phyloP scores from a whole-genome alignment of 306 rosid species.

The Sphenostylis stenocarpa region DNA sequence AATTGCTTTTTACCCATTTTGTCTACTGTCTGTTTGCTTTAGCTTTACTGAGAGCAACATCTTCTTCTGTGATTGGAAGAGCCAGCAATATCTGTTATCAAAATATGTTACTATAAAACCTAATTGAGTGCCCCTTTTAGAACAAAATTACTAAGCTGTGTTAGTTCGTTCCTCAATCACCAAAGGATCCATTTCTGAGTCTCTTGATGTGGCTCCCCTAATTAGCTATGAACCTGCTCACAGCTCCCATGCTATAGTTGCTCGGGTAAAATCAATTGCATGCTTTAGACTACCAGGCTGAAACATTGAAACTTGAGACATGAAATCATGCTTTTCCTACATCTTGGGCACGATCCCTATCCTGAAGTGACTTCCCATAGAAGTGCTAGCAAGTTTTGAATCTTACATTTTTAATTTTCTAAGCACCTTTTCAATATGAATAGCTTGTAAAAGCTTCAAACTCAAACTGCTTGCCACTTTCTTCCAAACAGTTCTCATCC shows the following conservation, averaged over 20 bases:
- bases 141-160: background rate
- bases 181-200: constrained; percentile 6
- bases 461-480: background rate
- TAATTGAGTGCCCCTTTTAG: background rate
- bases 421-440: background rate
- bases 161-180: background rate
- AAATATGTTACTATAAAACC: background rate
- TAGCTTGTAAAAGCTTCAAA: background rate
- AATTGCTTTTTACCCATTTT: background rate
- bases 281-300: constrained; percentile 5
- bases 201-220: background rate
- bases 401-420: background rate
- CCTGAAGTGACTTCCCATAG: background rate
- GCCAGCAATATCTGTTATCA: background rate
- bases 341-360: background rate
- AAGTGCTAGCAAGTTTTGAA: background rate
- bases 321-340: background rate
- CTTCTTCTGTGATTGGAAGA: background rate
- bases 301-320: background rate
- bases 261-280: background rate
- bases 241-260: background rate
- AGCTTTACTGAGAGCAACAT: background rate
- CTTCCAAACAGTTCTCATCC: background rate
- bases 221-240: background rate
- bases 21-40: background rate